A percentile compares a stretch with the other conserved stretches of the same genome.
These are phyloP conservation scores for Mycogone perniciosa DNA, from an alignment of 2,329 filamentous ascomycete genomes.

Conservation along the genomic window DNA sequence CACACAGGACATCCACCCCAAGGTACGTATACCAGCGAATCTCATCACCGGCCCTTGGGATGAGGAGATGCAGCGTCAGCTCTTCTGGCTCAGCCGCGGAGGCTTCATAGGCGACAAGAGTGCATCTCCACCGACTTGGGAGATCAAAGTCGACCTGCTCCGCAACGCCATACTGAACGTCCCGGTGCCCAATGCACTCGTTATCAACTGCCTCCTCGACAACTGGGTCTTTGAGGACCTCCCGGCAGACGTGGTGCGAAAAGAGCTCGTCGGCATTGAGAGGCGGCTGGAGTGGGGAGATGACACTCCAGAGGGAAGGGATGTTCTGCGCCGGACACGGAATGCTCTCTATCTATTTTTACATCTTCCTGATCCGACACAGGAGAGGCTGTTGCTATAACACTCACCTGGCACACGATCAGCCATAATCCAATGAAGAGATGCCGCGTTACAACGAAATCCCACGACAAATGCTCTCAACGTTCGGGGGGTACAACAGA, in stretches of 20 bases:
- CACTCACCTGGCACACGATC: no score
- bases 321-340: constrained; percentile 19
- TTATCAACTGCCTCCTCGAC: constrained; percentile 26
- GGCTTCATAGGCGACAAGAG: constrained; percentile 27
- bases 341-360: constrained; percentile 9
- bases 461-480: no score
- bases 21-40: constrained; percentile 32
- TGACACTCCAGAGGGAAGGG: constrained; percentile 19
- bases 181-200: constrained; percentile 22
- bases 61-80: constrained; percentile 31
- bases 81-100: constrained; percentile 41
- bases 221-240: constrained; percentile 23
- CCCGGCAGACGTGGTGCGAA: constrained; percentile 24
- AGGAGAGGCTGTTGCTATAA: neutral
- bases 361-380: constrained; percentile 10
- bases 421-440: no score
- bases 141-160: constrained; percentile 32
- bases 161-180: constrained; percentile 29
- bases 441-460: no score
- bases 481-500: no score
- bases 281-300: constrained; percentile 26
- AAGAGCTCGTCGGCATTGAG: constrained; percentile 21
- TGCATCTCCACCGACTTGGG: constrained; percentile 32
- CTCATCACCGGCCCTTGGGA: constrained; percentile 39
- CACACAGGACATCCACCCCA: constrained; percentile 32